Conservation (phyloP, 2,329 filamentous ascomycete species). For the Fusarium udum region DNA sequence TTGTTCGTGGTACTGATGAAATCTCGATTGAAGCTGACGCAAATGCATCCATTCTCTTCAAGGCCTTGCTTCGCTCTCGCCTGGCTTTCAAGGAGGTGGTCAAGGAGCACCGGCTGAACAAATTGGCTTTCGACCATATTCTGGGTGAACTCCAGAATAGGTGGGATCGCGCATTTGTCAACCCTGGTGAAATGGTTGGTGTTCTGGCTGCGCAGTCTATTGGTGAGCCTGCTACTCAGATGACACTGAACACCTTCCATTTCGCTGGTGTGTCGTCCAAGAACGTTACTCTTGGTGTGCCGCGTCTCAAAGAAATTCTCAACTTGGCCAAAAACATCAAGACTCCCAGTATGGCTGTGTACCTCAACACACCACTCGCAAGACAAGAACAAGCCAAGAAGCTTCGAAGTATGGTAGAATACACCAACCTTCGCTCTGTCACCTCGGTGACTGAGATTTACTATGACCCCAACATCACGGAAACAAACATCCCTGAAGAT, state of each 20-base stretch:
- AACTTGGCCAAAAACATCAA: slow-evolving; percentile 99
- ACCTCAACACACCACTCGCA: slow-evolving; percentile 71
- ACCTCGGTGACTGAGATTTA: slow-evolving; percentile 95
- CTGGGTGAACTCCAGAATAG: slow-evolving; percentile 89
- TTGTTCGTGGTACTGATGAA: slow-evolving; percentile 85
- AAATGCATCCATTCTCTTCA: slow-evolving; percentile 91
- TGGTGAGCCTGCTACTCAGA: slow-evolving; percentile 97
- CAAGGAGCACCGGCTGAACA: slow-evolving; percentile 84
- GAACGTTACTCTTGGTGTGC: slow-evolving; percentile 99
- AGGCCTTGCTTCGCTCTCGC: slow-evolving; percentile 87
- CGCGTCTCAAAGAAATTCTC: slow-evolving; percentile 98
- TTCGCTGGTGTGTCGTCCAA: slow-evolving; percentile 99
- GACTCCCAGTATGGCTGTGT: slow-evolving; percentile 96
- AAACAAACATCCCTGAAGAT: slow-evolving; percentile 88
- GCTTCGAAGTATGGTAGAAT: slow-evolving; percentile 89
- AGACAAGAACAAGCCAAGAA: slow-evolving; percentile 84
- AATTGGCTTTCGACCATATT: slow-evolving; percentile 91
- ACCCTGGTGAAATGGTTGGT: slow-evolving; percentile 98
- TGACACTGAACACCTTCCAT: slow-evolving; percentile 99
- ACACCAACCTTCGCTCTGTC: slow-evolving; percentile 91
- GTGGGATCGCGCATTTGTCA: slow-evolving; percentile 86
- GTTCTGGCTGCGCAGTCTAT: slow-evolving; percentile 98
- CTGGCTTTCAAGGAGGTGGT: slow-evolving; percentile 94
- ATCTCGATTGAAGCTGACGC: slow-evolving; percentile 87
- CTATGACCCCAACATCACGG: slow-evolving; percentile 90